Evolutionary conservation across 495 filamentous ascomycete species (phyloP).

Genomic region (Penicillium subrubescens): DNA sequence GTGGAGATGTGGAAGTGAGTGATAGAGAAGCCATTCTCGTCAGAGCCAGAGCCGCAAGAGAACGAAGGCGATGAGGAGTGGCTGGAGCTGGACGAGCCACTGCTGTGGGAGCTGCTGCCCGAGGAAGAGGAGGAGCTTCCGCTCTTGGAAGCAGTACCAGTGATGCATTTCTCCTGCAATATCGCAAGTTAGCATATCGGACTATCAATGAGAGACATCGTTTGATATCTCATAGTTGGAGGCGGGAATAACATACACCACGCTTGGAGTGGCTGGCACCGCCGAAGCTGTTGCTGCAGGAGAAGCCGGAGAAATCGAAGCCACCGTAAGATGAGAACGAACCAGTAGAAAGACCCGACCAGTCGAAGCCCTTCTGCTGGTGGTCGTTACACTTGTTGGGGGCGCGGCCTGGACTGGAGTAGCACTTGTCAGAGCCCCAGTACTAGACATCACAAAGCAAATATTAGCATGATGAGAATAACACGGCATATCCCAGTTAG

Average conservation of each 20-base stretch:
- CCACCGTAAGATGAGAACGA: conserved; percentile 67
- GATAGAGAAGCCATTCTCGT: conserved; percentile 71
- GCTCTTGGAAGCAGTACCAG: conserved; percentile 19
- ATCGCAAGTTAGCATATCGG: background rate
- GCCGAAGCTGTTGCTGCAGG: conserved; percentile 59
- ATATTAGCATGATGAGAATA: background rate
- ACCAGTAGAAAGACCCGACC: conserved; percentile 62
- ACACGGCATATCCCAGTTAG: conserved; percentile 9
- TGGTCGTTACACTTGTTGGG: conserved; percentile 73
- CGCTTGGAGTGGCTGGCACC: conserved; percentile 49
- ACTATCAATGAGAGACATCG: background rate
- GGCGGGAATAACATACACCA: conserved; percentile 42
- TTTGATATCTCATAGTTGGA: background rate
- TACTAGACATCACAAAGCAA: conserved; percentile 18
- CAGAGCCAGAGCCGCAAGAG: conserved; percentile 47
- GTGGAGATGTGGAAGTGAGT: conserved; percentile 68
- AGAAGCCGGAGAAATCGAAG: conserved; percentile 73
- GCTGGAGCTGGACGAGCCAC: background rate
- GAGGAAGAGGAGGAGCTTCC: conserved; percentile 8
- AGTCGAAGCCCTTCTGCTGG: conserved; percentile 72
- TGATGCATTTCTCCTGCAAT: conserved; percentile 28
- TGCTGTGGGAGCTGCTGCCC: conserved; percentile 27
- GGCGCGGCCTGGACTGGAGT: conserved; percentile 69
- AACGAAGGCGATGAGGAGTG: conserved; percentile 55
- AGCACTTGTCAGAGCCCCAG: conserved; percentile 63